Evolutionary conservation across 768 basidiomycete genomes (phyloP).

Genomic region (Psilocybe tampanensis): DNA sequence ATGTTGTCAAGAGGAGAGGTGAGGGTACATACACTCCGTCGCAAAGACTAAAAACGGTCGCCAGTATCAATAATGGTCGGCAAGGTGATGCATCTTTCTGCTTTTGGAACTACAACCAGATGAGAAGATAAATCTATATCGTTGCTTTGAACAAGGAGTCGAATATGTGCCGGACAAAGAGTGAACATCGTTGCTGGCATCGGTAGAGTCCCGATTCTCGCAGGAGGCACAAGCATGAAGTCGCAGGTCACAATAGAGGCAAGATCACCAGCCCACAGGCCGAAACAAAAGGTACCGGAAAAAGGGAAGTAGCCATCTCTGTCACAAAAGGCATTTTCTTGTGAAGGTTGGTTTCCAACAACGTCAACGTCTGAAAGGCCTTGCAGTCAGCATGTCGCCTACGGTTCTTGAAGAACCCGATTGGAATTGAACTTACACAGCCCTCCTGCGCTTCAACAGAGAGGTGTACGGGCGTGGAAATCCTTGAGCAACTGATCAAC

Average conservation of each 20-base stretch:
- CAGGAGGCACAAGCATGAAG: constrained; percentile 5
- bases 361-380: constrained; percentile 22
- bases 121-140: constrained; percentile 17
- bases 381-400: constrained; percentile 12
- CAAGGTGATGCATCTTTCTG: constrained; percentile 56
- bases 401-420: constrained; percentile 8
- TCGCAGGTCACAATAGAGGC: constrained; percentile 19
- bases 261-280: constrained; percentile 13
- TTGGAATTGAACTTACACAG: constrained; percentile 11
- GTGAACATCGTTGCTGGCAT: constrained; percentile 19
- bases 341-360: constrained; percentile 23
- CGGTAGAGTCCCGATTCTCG: constrained; percentile 16
- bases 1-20: constrained; percentile 52
- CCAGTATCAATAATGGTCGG: constrained; percentile 55
- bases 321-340: constrained; percentile 20
- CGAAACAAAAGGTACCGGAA: constrained; percentile 21
- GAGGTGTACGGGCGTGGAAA: constrained; percentile 17
- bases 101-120: constrained; percentile 25
- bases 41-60: constrained; percentile 41
- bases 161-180: constrained; percentile 10
- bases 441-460: constrained; percentile 7
- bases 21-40: constrained; percentile 38
- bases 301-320: constrained; percentile 16
- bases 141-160: constrained; percentile 14
- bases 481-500: constrained; percentile 13